A percentile compares a stretch with the other conserved stretches of the same genome.
Conservation (phyloP, 2,329 filamentous ascomycete species). For the Pestalotiopsis fici region DNA sequence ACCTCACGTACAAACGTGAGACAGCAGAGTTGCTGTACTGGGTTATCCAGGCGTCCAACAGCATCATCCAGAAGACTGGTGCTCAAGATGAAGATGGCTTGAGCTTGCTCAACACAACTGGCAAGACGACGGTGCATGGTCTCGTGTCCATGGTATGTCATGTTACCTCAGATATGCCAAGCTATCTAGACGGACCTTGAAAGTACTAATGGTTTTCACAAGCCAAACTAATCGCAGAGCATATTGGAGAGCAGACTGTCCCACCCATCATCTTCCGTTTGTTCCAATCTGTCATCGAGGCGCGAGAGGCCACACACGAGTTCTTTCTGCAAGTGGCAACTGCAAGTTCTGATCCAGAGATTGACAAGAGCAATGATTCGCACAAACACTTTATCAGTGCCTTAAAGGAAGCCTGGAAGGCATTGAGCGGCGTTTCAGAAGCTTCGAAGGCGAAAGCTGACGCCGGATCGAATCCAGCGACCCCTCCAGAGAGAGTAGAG, state of each 20-base stretch:
- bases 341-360: conserved; percentile 32
- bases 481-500: neutral
- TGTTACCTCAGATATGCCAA: neutral
- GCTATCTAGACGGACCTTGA: conserved; percentile 24
- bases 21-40: conserved; percentile 37
- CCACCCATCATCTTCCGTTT: conserved; percentile 30
- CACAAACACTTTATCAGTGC: conserved; percentile 45
- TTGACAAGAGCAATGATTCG: conserved; percentile 36
- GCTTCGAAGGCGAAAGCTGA: neutral
- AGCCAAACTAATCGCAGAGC: conserved; percentile 38
- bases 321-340: conserved; percentile 33
- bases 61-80: conserved; percentile 27
- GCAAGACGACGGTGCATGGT: conserved; percentile 34
- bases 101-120: conserved; percentile 34
- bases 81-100: conserved; percentile 14
- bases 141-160: conserved; percentile 26
- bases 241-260: conserved; percentile 30
- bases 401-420: conserved; percentile 22
- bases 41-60: conserved; percentile 39
- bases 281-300: conserved; percentile 39
- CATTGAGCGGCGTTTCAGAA: neutral
- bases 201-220: neutral
- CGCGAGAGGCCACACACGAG: conserved; percentile 26
- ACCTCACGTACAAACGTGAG: conserved; percentile 40
- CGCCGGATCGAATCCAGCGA: neutral